Conservation (phyloP, 2,329 filamentous ascomycete species). For the Fusarium heterosporum region DNA sequence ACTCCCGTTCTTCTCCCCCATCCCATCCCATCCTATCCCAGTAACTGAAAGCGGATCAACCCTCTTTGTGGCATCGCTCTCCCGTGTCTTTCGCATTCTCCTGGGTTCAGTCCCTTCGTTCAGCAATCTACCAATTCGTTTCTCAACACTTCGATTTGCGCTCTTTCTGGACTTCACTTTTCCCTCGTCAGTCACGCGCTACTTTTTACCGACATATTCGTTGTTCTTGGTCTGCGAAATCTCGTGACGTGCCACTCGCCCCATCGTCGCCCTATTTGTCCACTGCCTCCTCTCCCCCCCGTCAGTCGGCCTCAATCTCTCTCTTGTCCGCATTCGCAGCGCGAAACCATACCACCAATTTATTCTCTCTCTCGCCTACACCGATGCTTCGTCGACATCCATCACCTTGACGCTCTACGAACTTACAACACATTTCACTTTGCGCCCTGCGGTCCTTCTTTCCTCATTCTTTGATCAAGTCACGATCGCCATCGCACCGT, state of each 20-base stretch:
- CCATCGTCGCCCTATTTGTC: constrained; percentile 47
- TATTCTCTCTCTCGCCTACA: constrained; percentile 29
- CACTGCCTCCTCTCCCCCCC: constrained; percentile 31
- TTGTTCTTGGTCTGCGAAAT: constrained; percentile 38
- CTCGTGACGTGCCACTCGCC: constrained; percentile 47
- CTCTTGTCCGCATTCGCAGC: constrained; percentile 44
- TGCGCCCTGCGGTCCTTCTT: constrained; percentile 16
- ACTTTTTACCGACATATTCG: constrained; percentile 30
- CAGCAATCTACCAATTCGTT: constrained; percentile 39
- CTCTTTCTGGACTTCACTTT: constrained; percentile 39
- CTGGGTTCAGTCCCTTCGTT: constrained; percentile 27
- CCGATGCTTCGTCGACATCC: constrained; percentile 47
- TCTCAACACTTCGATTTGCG: constrained; percentile 36
- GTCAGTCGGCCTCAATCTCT: constrained; percentile 32
- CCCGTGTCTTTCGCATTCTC: constrained; percentile 46
- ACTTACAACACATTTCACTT: constrained; percentile 23
- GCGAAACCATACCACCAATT: constrained; percentile 46
- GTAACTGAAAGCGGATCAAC: constrained; percentile 42
- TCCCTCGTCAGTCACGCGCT: constrained; percentile 30
- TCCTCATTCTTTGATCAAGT: constrained; percentile 24
- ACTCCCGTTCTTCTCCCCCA: constrained; percentile 28
- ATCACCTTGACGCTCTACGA: constrained; percentile 33
- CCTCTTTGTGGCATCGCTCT: constrained; percentile 41
- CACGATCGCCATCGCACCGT: constrained; percentile 42
- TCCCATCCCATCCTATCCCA: constrained; percentile 10